Evolutionary conservation across 23 red algal genomes (phyloP).

Genomic region (Cyanidium caldarium): DNA sequence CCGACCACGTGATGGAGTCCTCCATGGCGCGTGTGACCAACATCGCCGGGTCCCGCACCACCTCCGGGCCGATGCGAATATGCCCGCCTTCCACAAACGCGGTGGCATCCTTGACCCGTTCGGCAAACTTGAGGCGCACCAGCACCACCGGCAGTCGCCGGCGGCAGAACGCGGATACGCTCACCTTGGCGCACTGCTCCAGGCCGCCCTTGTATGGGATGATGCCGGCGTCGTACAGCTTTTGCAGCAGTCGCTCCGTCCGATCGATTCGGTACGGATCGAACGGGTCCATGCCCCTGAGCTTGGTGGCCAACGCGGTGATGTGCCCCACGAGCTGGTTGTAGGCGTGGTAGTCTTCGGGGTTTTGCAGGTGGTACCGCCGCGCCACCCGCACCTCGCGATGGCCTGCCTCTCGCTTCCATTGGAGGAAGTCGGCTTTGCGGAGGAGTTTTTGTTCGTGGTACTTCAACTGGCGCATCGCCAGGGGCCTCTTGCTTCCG

Average conservation of each 20-base stretch:
- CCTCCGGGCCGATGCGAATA: conserved; percentile 75
- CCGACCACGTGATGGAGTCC: conserved; percentile 92
- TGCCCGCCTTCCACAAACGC: conserved; percentile 82
- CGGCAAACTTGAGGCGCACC: conserved; percentile 83
- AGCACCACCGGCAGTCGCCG: conserved; percentile 76
- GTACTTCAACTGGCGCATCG: conserved; percentile 81
- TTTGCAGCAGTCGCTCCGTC: conserved; percentile 65
- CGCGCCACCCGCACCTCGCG: conserved; percentile 50
- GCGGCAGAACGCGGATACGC: conserved; percentile 74
- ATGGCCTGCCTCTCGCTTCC: conserved; percentile 61
- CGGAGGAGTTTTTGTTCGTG: conserved; percentile 91
- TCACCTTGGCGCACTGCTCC: conserved; percentile 40
- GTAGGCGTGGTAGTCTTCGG: conserved; percentile 85
- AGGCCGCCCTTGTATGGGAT: conserved; percentile 51
- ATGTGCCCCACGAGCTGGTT: conserved; percentile 63
- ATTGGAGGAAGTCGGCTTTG: conserved; percentile 86
- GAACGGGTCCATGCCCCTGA: conserved; percentile 32
- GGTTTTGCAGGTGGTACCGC: conserved; percentile 61
- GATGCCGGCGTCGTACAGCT: conserved; percentile 80
- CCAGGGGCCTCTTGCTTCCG: too few species aligned
- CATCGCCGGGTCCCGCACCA: conserved; percentile 55
- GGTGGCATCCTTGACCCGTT: conserved; percentile 53
- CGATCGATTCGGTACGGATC: conserved; percentile 37
- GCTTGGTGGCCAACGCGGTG: conserved; percentile 34
- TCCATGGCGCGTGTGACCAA: conserved; percentile 86